Percentiles rank a stretch among this genome's conserved stretches.
These are phyloP conservation scores for Aspergillus versicolor DNA, from an alignment of 2,329 filamentous ascomycete genomes.

Conservation along the genomic window DNA sequence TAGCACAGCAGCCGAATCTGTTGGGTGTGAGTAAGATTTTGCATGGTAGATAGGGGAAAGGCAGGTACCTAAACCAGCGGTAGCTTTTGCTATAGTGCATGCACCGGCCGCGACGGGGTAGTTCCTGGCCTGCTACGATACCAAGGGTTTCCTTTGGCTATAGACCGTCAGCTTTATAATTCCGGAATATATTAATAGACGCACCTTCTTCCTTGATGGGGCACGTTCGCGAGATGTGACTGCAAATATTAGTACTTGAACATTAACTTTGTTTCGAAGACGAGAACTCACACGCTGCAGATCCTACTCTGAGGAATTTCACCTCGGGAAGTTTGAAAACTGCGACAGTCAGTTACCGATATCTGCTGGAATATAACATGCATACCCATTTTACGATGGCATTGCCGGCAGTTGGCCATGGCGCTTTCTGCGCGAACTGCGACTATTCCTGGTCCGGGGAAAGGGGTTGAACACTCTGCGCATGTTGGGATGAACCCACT, in stretches of 20 bases:
- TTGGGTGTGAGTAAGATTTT: conserved; percentile 7
- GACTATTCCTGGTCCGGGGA: conserved; percentile 62
- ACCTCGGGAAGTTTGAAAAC: conserved; percentile 74
- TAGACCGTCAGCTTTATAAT: background rate
- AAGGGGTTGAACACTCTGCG: conserved; percentile 68
- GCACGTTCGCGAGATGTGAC: conserved; percentile 31
- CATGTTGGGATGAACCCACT: conserved; percentile 80
- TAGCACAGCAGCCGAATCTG: conserved; percentile 57
- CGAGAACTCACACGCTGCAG: conserved; percentile 46
- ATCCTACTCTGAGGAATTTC: conserved; percentile 71
- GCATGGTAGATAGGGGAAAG: background rate
- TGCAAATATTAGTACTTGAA: conserved; percentile 7
- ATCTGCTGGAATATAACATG: background rate
- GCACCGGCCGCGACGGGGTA: conserved; percentile 55
- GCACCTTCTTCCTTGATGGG: conserved; percentile 39
- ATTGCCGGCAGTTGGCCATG: conserved; percentile 74
- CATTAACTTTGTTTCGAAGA: background rate
- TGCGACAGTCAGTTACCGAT: conserved; percentile 18
- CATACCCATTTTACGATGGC: conserved; percentile 72
- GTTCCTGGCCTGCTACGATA: conserved; percentile 54
- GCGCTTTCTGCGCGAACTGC: conserved; percentile 72
- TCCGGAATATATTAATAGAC: conserved; percentile 1
- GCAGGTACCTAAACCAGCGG: conserved; percentile 54
- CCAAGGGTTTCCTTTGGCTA: conserved; percentile 53
- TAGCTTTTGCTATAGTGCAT: conserved; percentile 56